Percentiles rank a stretch among this genome's conserved stretches.
Evolutionary conservation across 1,139 yeast species (phyloP).

Genomic region (Debaryomyces robertsiae): DNA sequence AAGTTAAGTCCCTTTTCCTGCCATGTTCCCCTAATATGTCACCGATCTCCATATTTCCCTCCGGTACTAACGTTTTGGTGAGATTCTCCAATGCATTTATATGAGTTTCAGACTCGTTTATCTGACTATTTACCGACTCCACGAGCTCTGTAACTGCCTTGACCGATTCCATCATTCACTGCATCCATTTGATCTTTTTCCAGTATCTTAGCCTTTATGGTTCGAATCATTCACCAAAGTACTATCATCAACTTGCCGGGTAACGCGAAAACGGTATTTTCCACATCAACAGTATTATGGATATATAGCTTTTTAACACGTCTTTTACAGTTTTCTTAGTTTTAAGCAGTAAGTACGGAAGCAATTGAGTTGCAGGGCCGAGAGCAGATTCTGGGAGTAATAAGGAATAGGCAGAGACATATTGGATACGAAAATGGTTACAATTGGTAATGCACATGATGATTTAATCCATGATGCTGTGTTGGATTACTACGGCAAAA

Average conservation of each 20-base stretch:
- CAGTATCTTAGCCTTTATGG: neutral
- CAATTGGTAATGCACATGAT: constrained; percentile 79
- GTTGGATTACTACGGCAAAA: constrained; percentile 91
- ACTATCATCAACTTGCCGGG: constrained; percentile 1
- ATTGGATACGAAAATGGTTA: constrained; percentile 49
- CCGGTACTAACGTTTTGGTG: constrained; percentile 26
- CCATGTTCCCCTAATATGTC: neutral
- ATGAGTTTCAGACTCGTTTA: constrained; percentile 25
- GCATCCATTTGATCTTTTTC: neutral
- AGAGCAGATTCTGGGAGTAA: too few relatives aligned
- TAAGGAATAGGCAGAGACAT: constrained; percentile 1
- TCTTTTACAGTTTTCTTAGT: constrained; percentile 3
- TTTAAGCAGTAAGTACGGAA: too few relatives aligned
- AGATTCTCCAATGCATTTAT: constrained; percentile 25
- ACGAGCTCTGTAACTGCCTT: constrained; percentile 25
- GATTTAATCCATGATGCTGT: constrained; percentile 97
- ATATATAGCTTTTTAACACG: constrained; percentile 4
- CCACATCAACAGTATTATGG: constrained; percentile 5
- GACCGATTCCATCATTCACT: constrained; percentile 25
- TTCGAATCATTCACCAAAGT: neutral
- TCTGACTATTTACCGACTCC: constrained; percentile 23
- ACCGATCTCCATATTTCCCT: constrained; percentile 16
- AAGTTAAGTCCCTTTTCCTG: neutral
- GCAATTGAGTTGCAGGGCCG: too few relatives aligned
- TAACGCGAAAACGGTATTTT: constrained; percentile 5